Evolutionary conservation across 1,284 basidiomycete species (phyloP).

Genomic region (Malassezia obtusa): DNA sequence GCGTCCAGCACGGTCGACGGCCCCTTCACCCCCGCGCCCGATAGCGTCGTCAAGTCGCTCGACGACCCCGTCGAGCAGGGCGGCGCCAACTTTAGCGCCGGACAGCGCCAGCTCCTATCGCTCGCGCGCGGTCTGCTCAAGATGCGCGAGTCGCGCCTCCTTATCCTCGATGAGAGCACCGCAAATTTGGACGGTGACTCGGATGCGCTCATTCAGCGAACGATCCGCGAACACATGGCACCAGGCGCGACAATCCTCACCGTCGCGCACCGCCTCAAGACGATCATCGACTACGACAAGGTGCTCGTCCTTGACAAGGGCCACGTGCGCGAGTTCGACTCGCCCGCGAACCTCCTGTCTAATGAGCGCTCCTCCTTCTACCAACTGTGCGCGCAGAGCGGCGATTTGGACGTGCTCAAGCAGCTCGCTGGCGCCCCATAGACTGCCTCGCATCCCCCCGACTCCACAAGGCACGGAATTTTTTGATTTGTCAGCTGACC

Average conservation of each 20-base stretch:
- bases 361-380: slow-evolving; percentile 27
- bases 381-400: slow-evolving; percentile 35
- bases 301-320: slow-evolving; percentile 55
- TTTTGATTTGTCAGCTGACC: not conserved
- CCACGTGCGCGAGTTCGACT: slow-evolving; percentile 69
- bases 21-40: slow-evolving; percentile 37
- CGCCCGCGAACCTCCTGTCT: slow-evolving; percentile 57
- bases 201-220: slow-evolving; percentile 52
- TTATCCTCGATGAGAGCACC: slow-evolving; percentile 55
- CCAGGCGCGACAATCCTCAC: slow-evolving; percentile 51
- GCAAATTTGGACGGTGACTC: slow-evolving; percentile 50
- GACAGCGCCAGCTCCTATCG: slow-evolving; percentile 55
- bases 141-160: slow-evolving; percentile 51
- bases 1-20: slow-evolving; percentile 20
- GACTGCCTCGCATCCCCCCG: not conserved
- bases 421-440: not conserved
- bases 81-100: slow-evolving; percentile 52
- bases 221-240: slow-evolving; percentile 50
- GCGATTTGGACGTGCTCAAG: slow-evolving; percentile 29
- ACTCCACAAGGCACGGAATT: not conserved
- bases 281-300: slow-evolving; percentile 56
- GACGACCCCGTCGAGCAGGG: slow-evolving; percentile 53
- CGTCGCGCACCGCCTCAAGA: slow-evolving; percentile 61
- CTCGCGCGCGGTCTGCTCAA: slow-evolving; percentile 54
- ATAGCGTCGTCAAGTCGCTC: slow-evolving; percentile 51